phyloP scores from a whole-genome alignment of 768 basidiomycete species.

The Daedalea quercina region DNA sequence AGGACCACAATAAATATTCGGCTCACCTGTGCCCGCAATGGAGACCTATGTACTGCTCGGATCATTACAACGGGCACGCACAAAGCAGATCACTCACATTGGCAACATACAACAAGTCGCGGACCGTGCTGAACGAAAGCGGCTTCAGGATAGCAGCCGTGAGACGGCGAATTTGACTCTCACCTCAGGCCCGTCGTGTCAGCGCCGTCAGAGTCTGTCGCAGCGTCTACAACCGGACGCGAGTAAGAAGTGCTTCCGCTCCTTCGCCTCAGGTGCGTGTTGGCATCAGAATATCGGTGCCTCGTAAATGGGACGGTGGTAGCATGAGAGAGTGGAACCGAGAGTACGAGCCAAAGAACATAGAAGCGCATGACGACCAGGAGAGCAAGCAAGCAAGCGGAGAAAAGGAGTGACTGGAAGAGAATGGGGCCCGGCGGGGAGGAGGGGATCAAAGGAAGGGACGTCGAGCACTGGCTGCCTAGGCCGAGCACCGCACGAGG shows the following conservation, averaged over 20 bases:
- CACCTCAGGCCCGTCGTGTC: slow-evolving; percentile 29
- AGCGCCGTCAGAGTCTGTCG: slow-evolving; percentile 19
- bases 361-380: slow-evolving; percentile 34
- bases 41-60: slow-evolving; percentile 43
- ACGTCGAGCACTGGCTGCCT: slow-evolving; percentile 1
- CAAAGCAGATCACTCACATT: slow-evolving; percentile 44
- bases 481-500: not conserved
- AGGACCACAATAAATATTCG: not conserved
- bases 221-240: slow-evolving; percentile 23
- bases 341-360: slow-evolving; percentile 30
- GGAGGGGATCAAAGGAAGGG: slow-evolving; percentile 9
- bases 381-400: not conserved
- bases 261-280: slow-evolving; percentile 27
- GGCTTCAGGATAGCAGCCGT: not conserved
- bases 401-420: slow-evolving; percentile 1
- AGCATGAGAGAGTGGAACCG: slow-evolving; percentile 33
- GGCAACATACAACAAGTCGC: slow-evolving; percentile 74
- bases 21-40: slow-evolving; percentile 54
- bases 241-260: slow-evolving; percentile 21
- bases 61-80: slow-evolving; percentile 3
- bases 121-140: slow-evolving; percentile 44
- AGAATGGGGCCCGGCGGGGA: slow-evolving; percentile 7
- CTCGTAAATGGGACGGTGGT: slow-evolving; percentile 40
- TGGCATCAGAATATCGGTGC: slow-evolving; percentile 15
- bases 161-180: not conserved